Conservation (phyloP, 2,329 filamentous ascomycete species). For the Xylaria multiplex region DNA sequence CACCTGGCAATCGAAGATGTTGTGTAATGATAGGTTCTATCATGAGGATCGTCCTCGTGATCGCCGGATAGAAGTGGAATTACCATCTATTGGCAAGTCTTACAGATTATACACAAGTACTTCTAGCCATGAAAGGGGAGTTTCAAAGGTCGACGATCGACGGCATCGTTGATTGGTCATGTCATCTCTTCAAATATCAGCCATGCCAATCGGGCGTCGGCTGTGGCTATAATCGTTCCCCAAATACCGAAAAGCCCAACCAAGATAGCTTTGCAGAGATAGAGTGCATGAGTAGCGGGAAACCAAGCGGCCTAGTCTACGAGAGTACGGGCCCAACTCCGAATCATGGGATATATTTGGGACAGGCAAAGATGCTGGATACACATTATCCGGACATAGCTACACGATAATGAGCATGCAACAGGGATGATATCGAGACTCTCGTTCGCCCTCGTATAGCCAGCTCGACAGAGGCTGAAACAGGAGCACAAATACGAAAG, state of each 20-base stretch:
- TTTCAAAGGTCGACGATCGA: slow-evolving; percentile 40
- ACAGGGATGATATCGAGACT: slow-evolving; percentile 8
- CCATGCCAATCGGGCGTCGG: slow-evolving; percentile 31
- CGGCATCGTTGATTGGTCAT: slow-evolving; percentile 31
- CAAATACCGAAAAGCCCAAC: slow-evolving; percentile 29
- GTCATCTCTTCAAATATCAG: slow-evolving; percentile 27
- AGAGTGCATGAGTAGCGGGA: slow-evolving; percentile 23
- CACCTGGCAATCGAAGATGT: slow-evolving; percentile 24
- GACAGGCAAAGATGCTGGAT: slow-evolving; percentile 19
- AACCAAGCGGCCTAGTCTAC: slow-evolving; percentile 8
- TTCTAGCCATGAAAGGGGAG: slow-evolving; percentile 27
- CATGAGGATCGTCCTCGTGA: slow-evolving; percentile 30
- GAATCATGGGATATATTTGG: slow-evolving; percentile 25
- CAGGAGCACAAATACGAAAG: slow-evolving; percentile 21
- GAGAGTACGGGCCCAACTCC: neutral
- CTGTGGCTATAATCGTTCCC: slow-evolving; percentile 33
- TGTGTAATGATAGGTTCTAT: slow-evolving; percentile 12
- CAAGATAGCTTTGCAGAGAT: slow-evolving; percentile 13
- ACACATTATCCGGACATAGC: neutral
- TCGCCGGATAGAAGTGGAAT: slow-evolving; percentile 27
- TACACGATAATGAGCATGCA: neutral
- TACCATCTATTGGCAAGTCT: slow-evolving; percentile 3
- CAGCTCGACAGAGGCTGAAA: slow-evolving; percentile 22
- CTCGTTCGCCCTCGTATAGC: slow-evolving; percentile 15
- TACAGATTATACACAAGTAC: slow-evolving; percentile 7